These are phyloP conservation scores for Aspergillus asperescens DNA, from an alignment of 495 filamentous ascomycete genomes.

Conservation along the genomic window DNA sequence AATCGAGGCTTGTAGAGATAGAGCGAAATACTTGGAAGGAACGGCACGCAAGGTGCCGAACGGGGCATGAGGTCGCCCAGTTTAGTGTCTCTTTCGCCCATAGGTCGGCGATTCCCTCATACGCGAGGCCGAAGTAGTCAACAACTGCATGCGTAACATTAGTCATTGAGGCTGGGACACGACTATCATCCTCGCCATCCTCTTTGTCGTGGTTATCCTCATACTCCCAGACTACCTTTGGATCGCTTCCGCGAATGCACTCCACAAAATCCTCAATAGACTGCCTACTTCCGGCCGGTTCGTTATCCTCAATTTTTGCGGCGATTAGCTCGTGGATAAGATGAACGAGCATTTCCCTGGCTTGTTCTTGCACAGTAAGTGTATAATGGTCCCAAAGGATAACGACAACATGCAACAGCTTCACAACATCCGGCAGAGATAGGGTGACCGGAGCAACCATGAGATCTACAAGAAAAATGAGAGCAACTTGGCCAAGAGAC, in stretches of 20 bases:
- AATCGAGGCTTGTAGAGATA: conserved; percentile 82
- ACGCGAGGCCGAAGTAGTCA: conserved; percentile 75
- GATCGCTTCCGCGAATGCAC: conserved; percentile 77
- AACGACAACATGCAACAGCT: conserved; percentile 83
- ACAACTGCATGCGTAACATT: conserved; percentile 74
- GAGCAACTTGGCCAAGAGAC: conserved; percentile 84
- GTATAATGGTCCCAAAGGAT: conserved; percentile 97
- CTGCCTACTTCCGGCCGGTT: conserved; percentile 57
- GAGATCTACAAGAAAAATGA: conserved; percentile 92
- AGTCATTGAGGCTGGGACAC: conserved; percentile 84
- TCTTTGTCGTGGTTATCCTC: conserved; percentile 82
- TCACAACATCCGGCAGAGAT: conserved; percentile 66
- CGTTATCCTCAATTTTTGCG: conserved; percentile 76
- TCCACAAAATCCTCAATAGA: conserved; percentile 87
- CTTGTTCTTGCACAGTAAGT: conserved; percentile 91
- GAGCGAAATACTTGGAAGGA: conserved; percentile 98
- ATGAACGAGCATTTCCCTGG: conserved; percentile 95
- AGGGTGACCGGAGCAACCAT: conserved; percentile 89
- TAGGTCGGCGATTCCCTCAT: conserved; percentile 80
- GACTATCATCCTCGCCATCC: conserved; percentile 57
- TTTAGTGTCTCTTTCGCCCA: conserved; percentile 85
- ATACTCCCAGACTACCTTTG: conserved; percentile 85
- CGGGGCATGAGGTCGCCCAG: conserved; percentile 95
- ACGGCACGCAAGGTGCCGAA: conserved; percentile 90
- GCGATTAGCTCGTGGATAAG: conserved; percentile 95